Evolutionary conservation across 371 early-diverging fungal genomes (phyloP).

Genomic region (Circinella umbellata): DNA sequence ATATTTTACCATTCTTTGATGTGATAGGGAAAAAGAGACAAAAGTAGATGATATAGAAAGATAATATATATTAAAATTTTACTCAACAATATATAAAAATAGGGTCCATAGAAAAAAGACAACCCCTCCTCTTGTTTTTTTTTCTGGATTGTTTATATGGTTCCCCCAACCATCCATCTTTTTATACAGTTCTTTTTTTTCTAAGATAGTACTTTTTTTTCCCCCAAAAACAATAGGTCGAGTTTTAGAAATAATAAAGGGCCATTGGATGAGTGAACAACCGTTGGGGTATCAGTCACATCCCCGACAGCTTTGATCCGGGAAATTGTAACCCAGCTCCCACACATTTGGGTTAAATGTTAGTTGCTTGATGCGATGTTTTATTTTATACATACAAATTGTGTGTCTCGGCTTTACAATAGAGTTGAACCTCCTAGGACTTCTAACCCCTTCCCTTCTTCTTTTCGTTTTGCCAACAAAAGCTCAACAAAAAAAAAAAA

Average conservation of each 20-base stretch:
- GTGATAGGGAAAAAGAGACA: too few species aligned
- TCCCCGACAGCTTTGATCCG: constrained; percentile 9
- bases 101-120: too few species aligned
- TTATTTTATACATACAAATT: background rate
- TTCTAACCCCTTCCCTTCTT: too few species aligned
- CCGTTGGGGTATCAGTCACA: constrained; percentile 9
- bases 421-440: too few species aligned
- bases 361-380: background rate
- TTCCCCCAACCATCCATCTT: background rate
- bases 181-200: background rate
- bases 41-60: too few species aligned
- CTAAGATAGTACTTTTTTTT: background rate
- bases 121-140: too few species aligned
- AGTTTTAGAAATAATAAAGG: background rate
- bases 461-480: too few species aligned
- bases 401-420: constrained; percentile 4
- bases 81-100: too few species aligned
- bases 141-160: background rate
- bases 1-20: too few species aligned
- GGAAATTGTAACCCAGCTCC: constrained; percentile 5
- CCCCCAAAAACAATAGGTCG: background rate
- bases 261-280: background rate
- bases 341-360: constrained; percentile 7
- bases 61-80: too few species aligned
- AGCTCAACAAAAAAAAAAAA: too few species aligned